Percentiles rank a stretch among this genome's conserved stretches.
Evolutionary conservation across 2,329 filamentous ascomycete species (phyloP).

Genomic region (Xylaria sp.): DNA sequence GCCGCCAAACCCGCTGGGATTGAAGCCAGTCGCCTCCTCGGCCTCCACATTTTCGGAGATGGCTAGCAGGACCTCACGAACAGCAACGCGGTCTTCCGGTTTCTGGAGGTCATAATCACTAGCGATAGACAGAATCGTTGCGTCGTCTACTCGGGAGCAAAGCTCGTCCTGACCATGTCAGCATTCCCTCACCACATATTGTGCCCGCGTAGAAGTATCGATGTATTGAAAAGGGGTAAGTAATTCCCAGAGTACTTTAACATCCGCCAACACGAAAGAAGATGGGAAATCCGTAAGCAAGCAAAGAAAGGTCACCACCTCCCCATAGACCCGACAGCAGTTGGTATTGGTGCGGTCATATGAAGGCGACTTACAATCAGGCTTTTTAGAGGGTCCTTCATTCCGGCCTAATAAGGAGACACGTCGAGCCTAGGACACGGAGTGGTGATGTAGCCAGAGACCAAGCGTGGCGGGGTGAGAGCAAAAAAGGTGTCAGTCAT

Average conservation of each 20-base stretch:
- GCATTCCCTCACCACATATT: not conserved
- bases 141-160: conserved; percentile 75
- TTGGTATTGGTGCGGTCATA: not conserved
- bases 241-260: no score
- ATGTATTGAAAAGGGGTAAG: not conserved
- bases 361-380: conserved; percentile 28
- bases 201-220: not conserved
- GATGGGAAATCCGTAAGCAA: not conserved
- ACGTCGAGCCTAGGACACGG: not conserved
- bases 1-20: conserved; percentile 73
- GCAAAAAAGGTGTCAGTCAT: conserved; percentile 1
- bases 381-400: conserved; percentile 29
- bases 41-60: conserved; percentile 67
- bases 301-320: no score
- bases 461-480: conserved; percentile 10
- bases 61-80: conserved; percentile 65
- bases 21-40: conserved; percentile 78
- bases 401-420: conserved; percentile 11
- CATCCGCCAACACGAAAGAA: no score
- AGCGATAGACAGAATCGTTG: conserved; percentile 76
- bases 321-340: not conserved
- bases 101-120: conserved; percentile 72
- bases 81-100: conserved; percentile 56
- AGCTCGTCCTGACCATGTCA: conserved; percentile 64
- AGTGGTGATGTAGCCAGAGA: conserved; percentile 8